Evolutionary conservation across 2,329 filamentous ascomycete species (phyloP), one percentile per base, ranked within the genome.

Genomic region (Fusarium sp.): DNA sequence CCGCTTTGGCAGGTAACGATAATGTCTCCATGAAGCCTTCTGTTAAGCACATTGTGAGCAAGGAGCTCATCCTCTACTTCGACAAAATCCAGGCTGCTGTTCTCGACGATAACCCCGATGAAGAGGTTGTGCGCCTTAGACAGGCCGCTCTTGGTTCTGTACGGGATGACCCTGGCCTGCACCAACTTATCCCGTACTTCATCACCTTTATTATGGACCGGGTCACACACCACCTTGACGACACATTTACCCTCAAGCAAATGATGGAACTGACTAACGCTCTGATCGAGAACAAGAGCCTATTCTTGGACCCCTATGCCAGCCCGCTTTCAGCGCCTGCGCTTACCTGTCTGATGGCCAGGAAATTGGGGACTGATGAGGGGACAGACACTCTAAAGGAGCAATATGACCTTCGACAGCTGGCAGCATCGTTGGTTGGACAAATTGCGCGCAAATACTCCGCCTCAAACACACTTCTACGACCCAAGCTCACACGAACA

Each of bases 111-210:
- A 90, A 89, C 50, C 93, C 92, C 15, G 94, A 97, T 67, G 91
- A 96, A 66, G 88, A 90, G 70, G 87, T 89, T 43, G 81, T 85
- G 21, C 82, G 86, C 19, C 89, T 97, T 75, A 91, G 95, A 52
- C 88, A 91, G 48, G 94, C 96, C 1, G 96, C 93, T 0, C 86
- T 97, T 32, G 91, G 92, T 51, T 96, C 93, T 24, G 88, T 99
- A 23, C 86, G 91, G 48, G 91, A 93, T 57, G 96, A 99, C 75
- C 94, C 96, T 0, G 95, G 95, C 36, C 87, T 98, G 38, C 96
- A 99, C 77, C 96, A 99, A 79, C 88, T 99, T 11, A 89, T 97
- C 26, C 96, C 96, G 0, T 99, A 99, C 80, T 97, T 98, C 73
- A 91, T 97, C 61, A 94, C 96, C 77, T 98, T 97, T 78, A 91